Conservation (phyloP, 768 basidiomycete genomes). For the Sarcomyxa edulis region DNA sequence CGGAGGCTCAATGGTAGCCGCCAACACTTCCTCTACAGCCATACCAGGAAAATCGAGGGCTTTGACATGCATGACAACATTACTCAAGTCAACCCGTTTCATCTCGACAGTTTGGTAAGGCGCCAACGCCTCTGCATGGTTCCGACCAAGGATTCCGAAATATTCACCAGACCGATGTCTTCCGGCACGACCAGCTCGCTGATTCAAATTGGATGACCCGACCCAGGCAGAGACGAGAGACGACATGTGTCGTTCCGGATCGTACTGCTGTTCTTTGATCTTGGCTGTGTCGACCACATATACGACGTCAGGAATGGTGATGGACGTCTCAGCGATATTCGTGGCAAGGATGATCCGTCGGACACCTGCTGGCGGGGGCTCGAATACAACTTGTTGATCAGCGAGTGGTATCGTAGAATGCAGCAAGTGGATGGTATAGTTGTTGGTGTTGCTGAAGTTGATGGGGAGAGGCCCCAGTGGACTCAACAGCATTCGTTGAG, state of each 20-base stretch:
- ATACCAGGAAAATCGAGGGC: constrained; percentile 85
- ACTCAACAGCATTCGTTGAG: constrained; percentile 58
- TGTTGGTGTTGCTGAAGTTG: constrained; percentile 51
- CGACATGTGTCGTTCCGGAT: constrained; percentile 84
- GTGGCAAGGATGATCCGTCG: constrained; percentile 90
- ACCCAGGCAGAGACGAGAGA: constrained; percentile 90
- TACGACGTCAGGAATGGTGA: constrained; percentile 93
- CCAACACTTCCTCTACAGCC: constrained; percentile 83
- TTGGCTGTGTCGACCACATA: constrained; percentile 89
- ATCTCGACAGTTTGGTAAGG: constrained; percentile 92
- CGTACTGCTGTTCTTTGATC: constrained; percentile 86
- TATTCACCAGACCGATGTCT: constrained; percentile 90
- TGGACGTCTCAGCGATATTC: constrained; percentile 92
- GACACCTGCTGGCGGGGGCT: constrained; percentile 69
- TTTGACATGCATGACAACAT: constrained; percentile 96
- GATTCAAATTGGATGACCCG: constrained; percentile 84
- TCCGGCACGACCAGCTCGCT: constrained; percentile 89
- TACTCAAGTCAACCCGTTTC: constrained; percentile 85
- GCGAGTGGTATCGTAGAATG: constrained; percentile 87
- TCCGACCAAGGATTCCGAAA: constrained; percentile 72
- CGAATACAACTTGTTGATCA: constrained; percentile 88
- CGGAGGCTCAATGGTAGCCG: constrained; percentile 86
- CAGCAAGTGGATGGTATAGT: constrained; percentile 71
- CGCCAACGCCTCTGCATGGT: constrained; percentile 53
- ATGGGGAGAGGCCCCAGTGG: constrained; percentile 46